These are phyloP conservation scores for Catharanthus roseus DNA, from an alignment of 257 asterid genomes.

Conservation along the genomic window DNA sequence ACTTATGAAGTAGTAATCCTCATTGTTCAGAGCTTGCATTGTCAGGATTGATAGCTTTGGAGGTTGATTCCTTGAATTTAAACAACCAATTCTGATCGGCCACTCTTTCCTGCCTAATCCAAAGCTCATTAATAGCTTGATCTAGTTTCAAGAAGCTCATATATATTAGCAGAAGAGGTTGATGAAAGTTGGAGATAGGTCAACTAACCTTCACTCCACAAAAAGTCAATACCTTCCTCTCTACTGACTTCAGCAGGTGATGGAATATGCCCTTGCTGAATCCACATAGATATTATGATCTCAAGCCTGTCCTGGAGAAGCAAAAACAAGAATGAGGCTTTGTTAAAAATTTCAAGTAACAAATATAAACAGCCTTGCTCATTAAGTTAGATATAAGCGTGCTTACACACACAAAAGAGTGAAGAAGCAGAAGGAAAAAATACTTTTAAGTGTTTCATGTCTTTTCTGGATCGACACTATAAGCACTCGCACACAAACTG, in stretches of 20 bases:
- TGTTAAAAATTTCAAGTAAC: background rate
- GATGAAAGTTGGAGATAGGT: slow-evolving; percentile 5
- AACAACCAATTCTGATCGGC: slow-evolving; percentile 76
- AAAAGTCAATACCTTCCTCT: slow-evolving; percentile 55
- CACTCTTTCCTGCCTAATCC: slow-evolving; percentile 53
- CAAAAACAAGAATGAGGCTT: slow-evolving; percentile 7
- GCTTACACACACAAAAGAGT: no score
- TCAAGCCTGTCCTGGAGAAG: slow-evolving; percentile 83
- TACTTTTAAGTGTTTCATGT: background rate
- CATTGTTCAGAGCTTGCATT: slow-evolving; percentile 42
- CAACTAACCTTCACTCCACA: slow-evolving; percentile 54
- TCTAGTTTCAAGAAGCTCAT: slow-evolving; percentile 14
- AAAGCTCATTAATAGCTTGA: slow-evolving; percentile 25
- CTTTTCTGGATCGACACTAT: background rate
- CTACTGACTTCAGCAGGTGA: slow-evolving; percentile 91
- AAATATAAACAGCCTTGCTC: background rate
- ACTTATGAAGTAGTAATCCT: slow-evolving; percentile 64
- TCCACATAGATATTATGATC: slow-evolving; percentile 59
- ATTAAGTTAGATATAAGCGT: background rate
- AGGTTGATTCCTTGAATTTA: slow-evolving; percentile 47
- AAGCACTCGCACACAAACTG: background rate
- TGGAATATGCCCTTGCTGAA: slow-evolving; percentile 55
- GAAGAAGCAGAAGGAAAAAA: background rate
- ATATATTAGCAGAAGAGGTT: background rate
- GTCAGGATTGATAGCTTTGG: slow-evolving; percentile 51